A percentile compares a stretch with the other conserved stretches of the same genome.
These are phyloP conservation scores for Talinum fruticosum DNA, from an alignment of 148 eudicot species.

Conservation along the genomic window DNA sequence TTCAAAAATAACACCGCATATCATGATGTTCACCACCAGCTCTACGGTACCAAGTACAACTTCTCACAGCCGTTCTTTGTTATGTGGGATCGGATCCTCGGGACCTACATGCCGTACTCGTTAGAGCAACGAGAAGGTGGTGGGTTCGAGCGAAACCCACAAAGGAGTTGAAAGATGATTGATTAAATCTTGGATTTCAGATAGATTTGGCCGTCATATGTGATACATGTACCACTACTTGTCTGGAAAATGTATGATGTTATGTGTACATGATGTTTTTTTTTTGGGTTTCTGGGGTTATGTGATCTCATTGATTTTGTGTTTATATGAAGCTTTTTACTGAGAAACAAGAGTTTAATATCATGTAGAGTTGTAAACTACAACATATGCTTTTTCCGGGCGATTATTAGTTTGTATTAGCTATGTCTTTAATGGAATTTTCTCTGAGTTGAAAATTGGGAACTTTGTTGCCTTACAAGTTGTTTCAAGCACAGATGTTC, in stretches of 20 bases:
- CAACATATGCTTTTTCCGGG: too few species aligned
- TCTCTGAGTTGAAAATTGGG: too few species aligned
- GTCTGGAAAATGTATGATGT: neutral
- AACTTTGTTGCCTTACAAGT: too few species aligned
- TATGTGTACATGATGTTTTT: neutral
- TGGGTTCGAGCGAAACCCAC: slow-evolving; percentile 80
- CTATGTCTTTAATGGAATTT: too few species aligned
- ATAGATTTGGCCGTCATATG: slow-evolving; percentile 21
- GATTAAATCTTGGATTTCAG: slow-evolving; percentile 9
- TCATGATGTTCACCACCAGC: slow-evolving; percentile 95
- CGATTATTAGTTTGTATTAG: too few species aligned
- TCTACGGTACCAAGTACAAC: slow-evolving; percentile 79
- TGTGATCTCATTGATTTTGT: too few species aligned
- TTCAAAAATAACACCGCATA: slow-evolving; percentile 81
- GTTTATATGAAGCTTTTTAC: too few species aligned
- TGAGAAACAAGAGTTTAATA: too few species aligned
- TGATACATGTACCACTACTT: slow-evolving; percentile 32
- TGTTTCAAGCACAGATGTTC: too few species aligned
- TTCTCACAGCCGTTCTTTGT: slow-evolving; percentile 92
- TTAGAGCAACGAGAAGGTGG: slow-evolving; percentile 64
- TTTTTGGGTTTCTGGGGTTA: too few species aligned
- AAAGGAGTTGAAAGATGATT: slow-evolving; percentile 57
- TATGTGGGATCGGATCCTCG: slow-evolving; percentile 77
- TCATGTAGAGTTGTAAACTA: too few species aligned
- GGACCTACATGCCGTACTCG: slow-evolving; percentile 89